Evolutionary conservation across 2,329 filamentous ascomycete species (phyloP).

Genomic region (Diaporthe capsici): DNA sequence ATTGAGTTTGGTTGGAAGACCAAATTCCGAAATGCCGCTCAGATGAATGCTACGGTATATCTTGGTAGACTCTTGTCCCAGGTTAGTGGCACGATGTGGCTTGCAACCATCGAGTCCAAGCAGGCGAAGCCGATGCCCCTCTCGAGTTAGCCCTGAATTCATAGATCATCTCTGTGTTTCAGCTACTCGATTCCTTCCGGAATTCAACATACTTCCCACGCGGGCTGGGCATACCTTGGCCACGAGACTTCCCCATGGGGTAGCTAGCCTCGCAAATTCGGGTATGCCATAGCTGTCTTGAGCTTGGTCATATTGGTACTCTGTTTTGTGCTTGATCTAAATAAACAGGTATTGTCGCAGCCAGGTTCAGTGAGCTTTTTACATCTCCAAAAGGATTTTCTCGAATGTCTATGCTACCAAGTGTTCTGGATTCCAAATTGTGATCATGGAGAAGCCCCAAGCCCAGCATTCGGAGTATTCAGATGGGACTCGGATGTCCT

Average conservation of each 20-base stretch:
- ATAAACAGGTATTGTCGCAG: neutral
- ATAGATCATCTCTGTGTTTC: neutral
- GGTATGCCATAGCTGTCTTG: neutral
- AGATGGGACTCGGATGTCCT: neutral
- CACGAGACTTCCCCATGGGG: neutral
- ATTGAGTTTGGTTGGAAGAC: neutral
- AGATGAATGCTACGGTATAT: neutral
- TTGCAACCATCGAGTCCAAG: neutral
- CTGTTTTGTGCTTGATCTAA: neutral
- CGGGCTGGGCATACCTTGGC: neutral
- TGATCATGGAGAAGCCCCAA: conserved; percentile 19
- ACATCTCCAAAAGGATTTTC: neutral
- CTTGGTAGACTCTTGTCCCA: neutral
- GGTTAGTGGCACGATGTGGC: neutral
- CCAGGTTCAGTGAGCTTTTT: neutral
- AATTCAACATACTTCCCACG: neutral
- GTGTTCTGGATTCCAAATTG: neutral
- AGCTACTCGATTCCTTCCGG: neutral
- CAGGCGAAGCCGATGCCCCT: neutral
- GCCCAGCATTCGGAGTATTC: conserved; percentile 4
- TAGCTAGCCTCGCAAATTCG: conserved; percentile 9
- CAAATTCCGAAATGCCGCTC: neutral
- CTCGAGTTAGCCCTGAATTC: neutral
- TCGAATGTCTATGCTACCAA: neutral
- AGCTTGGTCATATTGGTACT: neutral